A percentile compares a stretch with the other conserved stretches of the same genome.
These are phyloP conservation scores for Actinidia chinensis DNA, from an alignment of 179 eudicot species.

Conservation along the genomic window DNA sequence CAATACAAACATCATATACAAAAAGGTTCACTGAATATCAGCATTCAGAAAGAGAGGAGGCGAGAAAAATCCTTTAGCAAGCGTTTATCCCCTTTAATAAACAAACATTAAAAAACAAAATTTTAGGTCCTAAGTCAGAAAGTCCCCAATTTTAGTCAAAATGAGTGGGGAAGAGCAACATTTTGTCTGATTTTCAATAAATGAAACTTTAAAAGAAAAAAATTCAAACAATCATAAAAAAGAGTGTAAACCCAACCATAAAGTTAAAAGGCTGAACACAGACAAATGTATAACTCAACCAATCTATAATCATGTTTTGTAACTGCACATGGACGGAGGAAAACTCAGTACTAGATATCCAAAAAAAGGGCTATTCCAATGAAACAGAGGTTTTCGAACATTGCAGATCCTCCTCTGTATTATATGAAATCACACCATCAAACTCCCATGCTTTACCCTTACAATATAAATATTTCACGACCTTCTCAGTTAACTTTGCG, in stretches of 20 bases:
- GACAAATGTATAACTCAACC: neutral
- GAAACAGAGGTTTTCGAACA: too few species aligned
- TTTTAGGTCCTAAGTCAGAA: neutral
- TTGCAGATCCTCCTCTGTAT: too few species aligned
- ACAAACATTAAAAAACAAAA: neutral
- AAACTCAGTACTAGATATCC: neutral
- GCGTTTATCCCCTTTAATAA: neutral
- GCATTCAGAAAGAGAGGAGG: neutral
- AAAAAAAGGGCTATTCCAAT: neutral
- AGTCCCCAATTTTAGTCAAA: neutral
- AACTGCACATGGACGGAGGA: neutral
- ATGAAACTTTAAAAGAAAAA: neutral
- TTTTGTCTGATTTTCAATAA: neutral
- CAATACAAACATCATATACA: neutral
- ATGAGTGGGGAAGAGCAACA: neutral
- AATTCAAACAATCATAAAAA: too few species aligned
- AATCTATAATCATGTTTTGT: neutral
- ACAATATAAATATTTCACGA: too few species aligned
- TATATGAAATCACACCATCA: too few species aligned
- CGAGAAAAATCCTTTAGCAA: neutral
- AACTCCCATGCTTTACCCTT: too few species aligned
- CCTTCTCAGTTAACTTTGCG: too few species aligned
- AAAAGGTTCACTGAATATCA: neutral
- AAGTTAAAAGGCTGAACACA: neutral
- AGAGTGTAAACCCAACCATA: neutral